Evolutionary conservation across 306 rosid genomes (phyloP), one percentile per base, ranked within the genome.

Genomic region (Macrotyloma uniflorum): DNA sequence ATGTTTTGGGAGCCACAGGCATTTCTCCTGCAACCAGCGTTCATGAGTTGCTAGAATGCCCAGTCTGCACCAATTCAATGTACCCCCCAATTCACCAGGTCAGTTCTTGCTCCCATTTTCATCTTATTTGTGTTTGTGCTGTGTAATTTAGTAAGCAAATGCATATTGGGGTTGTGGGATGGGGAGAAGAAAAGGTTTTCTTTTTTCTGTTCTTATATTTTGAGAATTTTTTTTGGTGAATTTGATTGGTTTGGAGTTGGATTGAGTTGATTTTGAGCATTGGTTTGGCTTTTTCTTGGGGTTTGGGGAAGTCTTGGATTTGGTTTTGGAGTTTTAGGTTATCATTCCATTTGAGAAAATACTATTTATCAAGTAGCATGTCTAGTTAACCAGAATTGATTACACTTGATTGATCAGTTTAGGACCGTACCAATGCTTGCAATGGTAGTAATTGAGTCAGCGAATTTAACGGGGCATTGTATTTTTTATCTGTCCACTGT

Each of bases 71-170:
- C 45, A 93, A 93, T 85, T 93, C 98, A 64, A 93, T 93, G 98
- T 93, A 91, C 78, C 98, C 98, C 14, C 98, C 98, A 30, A 93
- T 93, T 40, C 98, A 93, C 73, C 98, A 93, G 98, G 98, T 90
- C 35, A 2, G 8, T 51, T 79, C 4, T 53, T 54, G 57, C 28
- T 5, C 40, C 16, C 80, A 40, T 67, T 64, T 20, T 0, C 20
- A 26, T 16, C 2, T 49, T 50, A 0, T 43, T 35, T 57, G 57
- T 57, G 18, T 26, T 26, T 24, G 5, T 26, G 8, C 26, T 26
- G 30, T 5, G 36, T 26, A 26, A 14, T 26, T 58, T 58, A 11
- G 9, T 14, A 3, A 26, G 38, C 13, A 6, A 26, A 26, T 58
- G 10, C 38, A 6, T 11, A 24, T 58, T 58, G 19, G 20, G 35